Evolutionary conservation across 495 filamentous ascomycete genomes (phyloP).

Genomic region (Clohesyomyces aquaticus): DNA sequence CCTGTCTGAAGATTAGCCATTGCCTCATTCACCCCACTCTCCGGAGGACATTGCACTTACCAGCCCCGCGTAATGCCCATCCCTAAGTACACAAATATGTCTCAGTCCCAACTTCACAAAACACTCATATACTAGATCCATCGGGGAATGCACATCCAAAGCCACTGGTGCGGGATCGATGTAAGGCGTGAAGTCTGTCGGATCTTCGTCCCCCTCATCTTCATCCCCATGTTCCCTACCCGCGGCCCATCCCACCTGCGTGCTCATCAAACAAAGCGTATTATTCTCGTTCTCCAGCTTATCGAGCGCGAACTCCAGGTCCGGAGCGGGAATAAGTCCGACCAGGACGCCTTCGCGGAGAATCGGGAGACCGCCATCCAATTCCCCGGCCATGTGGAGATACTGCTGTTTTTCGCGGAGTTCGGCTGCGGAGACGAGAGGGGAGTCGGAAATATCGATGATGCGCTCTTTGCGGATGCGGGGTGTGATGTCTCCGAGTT

Average conservation of each 20-base stretch:
- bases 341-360: conserved; percentile 77
- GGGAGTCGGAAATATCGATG: conserved; percentile 84
- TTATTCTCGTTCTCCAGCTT: conserved; percentile 73
- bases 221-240: conserved; percentile 54
- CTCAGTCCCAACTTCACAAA: conserved; percentile 92
- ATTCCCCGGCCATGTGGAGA: conserved; percentile 81
- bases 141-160: conserved; percentile 84
- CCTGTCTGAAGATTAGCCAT: conserved; percentile 51
- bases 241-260: conserved; percentile 56
- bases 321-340: conserved; percentile 90
- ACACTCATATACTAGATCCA: conserved; percentile 95
- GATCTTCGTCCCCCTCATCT: conserved; percentile 61
- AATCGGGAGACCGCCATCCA: conserved; percentile 91
- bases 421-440: conserved; percentile 71
- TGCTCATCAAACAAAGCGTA: conserved; percentile 79
- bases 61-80: conserved; percentile 86
- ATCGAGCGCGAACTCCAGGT: conserved; percentile 92
- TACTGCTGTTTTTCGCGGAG: conserved; percentile 79
- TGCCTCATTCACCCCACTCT: neutral
- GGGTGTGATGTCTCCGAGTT: conserved; percentile 83
- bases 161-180: conserved; percentile 92
- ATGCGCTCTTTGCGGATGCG: conserved; percentile 71
- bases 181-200: conserved; percentile 83
- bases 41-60: conserved; percentile 54
- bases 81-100: conserved; percentile 85